phyloP scores from a whole-genome alignment of 2,329 filamentous ascomycete genomes.

The Clathrospora elynae region DNA sequence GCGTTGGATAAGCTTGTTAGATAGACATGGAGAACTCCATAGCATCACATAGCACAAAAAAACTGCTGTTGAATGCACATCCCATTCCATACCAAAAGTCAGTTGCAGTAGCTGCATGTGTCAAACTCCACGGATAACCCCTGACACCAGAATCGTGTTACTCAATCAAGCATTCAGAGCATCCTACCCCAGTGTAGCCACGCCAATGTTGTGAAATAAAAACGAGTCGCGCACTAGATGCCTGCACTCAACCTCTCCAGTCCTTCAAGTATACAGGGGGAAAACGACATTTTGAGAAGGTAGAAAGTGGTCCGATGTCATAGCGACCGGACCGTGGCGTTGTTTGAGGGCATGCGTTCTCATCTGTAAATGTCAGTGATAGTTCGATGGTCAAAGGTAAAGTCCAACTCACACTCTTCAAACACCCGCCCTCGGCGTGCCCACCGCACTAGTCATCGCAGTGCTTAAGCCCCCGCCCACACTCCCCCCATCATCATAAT shows the following conservation, averaged over 20 bases:
- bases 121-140: no score
- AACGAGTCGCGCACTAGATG: background rate
- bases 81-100: no score
- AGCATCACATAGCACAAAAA: no score
- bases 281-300: constrained; percentile 28
- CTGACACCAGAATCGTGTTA: no score
- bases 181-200: no score
- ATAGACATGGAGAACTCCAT: background rate
- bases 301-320: constrained; percentile 10
- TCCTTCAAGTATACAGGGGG: constrained; percentile 25
- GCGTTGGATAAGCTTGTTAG: no score
- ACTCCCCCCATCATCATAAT: constrained; percentile 60
- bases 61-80: no score
- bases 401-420: constrained; percentile 16
- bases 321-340: background rate
- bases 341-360: constrained; percentile 1
- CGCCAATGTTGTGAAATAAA: no score
- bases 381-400: background rate
- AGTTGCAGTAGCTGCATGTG: no score
- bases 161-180: no score
- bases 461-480: constrained; percentile 54
- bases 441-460: constrained; percentile 39
- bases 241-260: constrained; percentile 3
- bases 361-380: constrained; percentile 4
- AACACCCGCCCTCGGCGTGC: constrained; percentile 35